These are phyloP conservation scores for Kwoniella pini DNA, from an alignment of 768 basidiomycete species.

Conservation along the genomic window DNA sequence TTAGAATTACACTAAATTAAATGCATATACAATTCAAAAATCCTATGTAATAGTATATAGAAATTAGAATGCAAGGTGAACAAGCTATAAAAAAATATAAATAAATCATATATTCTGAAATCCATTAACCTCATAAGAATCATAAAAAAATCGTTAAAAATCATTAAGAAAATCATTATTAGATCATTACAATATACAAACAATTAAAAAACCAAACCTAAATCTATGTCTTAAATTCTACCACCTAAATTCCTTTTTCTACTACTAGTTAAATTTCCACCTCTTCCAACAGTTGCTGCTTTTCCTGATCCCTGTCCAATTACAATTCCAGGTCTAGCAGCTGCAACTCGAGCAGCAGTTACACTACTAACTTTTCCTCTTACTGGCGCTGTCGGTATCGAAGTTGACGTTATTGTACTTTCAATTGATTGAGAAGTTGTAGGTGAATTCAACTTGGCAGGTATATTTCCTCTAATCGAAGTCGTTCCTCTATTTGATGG, in stretches of 20 bases:
- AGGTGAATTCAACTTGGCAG: no score
- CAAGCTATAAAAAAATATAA: neutral
- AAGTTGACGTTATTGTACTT: no score
- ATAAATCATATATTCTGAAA: no score
- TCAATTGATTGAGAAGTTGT: no score
- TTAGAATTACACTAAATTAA: no score
- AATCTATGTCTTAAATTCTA: neutral
- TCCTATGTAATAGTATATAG: neutral
- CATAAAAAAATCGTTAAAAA: neutral
- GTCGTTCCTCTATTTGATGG: neutral
- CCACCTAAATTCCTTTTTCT: slow-evolving; percentile 19
- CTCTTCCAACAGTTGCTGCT: slow-evolving; percentile 15
- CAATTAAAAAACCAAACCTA: no score
- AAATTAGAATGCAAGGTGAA: neutral
- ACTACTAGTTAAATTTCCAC: slow-evolving; percentile 10
- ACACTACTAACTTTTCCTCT: neutral
- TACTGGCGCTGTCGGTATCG: neutral
- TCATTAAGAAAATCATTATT: slow-evolving; percentile 3
- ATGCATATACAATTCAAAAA: neutral
- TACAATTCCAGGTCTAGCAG: neutral
- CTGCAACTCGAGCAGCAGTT: neutral
- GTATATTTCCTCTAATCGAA: no score
- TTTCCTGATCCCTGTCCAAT: neutral
- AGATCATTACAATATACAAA: no score
- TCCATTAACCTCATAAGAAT: no score